Percentiles rank a stretch among this genome's conserved stretches.
Evolutionary conservation across 2,329 filamentous ascomycete genomes (phyloP).

Genomic region (Aspergillus sp.): DNA sequence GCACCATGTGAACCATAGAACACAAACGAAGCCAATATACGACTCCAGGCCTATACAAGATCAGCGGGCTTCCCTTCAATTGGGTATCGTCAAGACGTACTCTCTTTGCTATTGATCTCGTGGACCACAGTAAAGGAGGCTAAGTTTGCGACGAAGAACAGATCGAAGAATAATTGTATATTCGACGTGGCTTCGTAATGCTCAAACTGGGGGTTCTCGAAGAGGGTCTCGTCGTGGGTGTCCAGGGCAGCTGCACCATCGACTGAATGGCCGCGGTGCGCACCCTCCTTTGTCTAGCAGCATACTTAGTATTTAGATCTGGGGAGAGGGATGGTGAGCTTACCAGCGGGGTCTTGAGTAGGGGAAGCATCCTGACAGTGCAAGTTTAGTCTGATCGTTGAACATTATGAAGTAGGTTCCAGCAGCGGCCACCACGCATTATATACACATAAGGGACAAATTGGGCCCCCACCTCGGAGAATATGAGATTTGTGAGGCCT

Average conservation of each 20-base stretch:
- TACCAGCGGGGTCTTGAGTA: not conserved
- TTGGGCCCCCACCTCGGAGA: too few species aligned
- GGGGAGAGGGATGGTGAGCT: not conserved
- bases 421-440: not conserved
- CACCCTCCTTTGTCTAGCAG: not conserved
- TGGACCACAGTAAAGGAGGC: constrained; percentile 2
- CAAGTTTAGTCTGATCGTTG: not conserved
- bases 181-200: constrained; percentile 5
- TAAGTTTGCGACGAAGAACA: constrained; percentile 11
- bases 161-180: constrained; percentile 2
- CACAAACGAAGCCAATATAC: not conserved
- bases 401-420: not conserved
- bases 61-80: not conserved
- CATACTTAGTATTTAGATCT: not conserved
- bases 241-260: not conserved
- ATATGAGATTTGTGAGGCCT: too few species aligned
- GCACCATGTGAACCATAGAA: not conserved
- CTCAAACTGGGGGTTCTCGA: constrained; percentile 2
- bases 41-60: not conserved
- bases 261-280: not conserved
- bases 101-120: constrained; percentile 2
- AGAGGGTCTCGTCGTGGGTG: constrained; percentile 1
- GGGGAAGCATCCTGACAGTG: not conserved
- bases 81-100: not conserved
- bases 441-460: not conserved